These are phyloP conservation scores for Chlorokybus atmophyticus DNA, from an alignment of 139 green algal species.

Conservation along the genomic window DNA sequence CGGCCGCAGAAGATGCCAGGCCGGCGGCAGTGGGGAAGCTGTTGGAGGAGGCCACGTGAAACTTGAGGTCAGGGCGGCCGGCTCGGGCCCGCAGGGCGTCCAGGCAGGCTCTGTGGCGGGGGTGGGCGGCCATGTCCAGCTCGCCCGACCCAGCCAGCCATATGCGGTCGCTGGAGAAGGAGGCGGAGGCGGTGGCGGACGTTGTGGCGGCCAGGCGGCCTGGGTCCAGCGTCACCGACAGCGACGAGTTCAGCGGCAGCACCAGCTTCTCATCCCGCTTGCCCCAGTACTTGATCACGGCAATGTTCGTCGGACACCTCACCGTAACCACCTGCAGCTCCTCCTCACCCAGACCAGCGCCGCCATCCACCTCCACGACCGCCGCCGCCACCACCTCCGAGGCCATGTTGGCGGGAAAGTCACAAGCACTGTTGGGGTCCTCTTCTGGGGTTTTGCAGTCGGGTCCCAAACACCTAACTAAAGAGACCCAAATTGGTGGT, in stretches of 20 bases:
- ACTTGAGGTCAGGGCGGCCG: slow-evolving; percentile 6
- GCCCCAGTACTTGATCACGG: slow-evolving; percentile 32
- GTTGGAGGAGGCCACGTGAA: slow-evolving; percentile 26
- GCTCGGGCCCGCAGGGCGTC: no score
- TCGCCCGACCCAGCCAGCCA: slow-evolving; percentile 30
- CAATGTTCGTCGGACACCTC: slow-evolving; percentile 23
- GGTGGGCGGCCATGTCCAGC: neutral
- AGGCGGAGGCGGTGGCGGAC: slow-evolving; percentile 15
- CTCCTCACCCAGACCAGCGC: no score
- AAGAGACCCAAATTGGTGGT: no score
- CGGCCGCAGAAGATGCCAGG: slow-evolving; percentile 29
- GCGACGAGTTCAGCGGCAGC: slow-evolving; percentile 21
- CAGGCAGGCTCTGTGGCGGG: no score
- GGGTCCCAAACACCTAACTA: no score
- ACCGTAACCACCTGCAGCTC: slow-evolving; percentile 24
- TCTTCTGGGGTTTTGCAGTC: no score
- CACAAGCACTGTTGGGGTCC: no score
- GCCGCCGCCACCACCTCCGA: no score
- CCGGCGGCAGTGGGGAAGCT: slow-evolving; percentile 31
- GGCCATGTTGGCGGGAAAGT: no score
- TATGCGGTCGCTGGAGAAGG: slow-evolving; percentile 13
- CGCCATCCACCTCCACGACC: no score
- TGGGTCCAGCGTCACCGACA: slow-evolving; percentile 19
- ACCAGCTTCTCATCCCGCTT: slow-evolving; percentile 21
- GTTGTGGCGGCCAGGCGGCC: slow-evolving; percentile 20